phyloP scores from a whole-genome alignment of 2,329 filamentous ascomycete species.

The Cercospora citrullina region DNA sequence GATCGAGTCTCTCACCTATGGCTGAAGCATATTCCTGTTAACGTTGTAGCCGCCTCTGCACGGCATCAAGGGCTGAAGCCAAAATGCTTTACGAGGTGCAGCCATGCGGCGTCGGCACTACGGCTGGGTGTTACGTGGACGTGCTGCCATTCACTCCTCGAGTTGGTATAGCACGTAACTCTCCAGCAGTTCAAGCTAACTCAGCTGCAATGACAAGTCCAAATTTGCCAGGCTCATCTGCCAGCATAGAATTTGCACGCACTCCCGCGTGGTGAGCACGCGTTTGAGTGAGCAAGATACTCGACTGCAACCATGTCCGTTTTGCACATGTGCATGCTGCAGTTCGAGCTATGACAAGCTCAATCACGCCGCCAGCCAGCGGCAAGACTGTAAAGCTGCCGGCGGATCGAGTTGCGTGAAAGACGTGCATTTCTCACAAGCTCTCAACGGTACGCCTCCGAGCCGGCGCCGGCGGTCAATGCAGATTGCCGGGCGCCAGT shows the following conservation, averaged over 20 bases:
- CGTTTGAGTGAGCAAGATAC: neutral
- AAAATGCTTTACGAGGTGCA: constrained; percentile 7
- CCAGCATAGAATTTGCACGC: neutral
- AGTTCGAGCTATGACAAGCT: neutral
- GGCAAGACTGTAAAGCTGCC: neutral
- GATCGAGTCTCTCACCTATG: constrained; percentile 9
- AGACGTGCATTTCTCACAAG: neutral
- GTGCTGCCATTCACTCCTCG: neutral
- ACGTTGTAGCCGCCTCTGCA: constrained; percentile 15
- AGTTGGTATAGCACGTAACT: neutral
- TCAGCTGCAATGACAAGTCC: neutral
- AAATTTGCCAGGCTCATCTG: neutral
- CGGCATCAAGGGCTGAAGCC: constrained; percentile 13
- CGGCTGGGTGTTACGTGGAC: neutral
- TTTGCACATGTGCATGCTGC: neutral
- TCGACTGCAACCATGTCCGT: neutral
- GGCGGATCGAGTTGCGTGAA: neutral
- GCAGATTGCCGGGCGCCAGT: constrained; percentile 12
- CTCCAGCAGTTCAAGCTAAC: neutral
- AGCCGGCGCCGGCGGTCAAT: constrained; percentile 1
- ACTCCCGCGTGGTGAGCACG: neutral
- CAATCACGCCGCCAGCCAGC: neutral
- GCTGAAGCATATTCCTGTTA: constrained; percentile 14
- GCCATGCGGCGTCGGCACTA: constrained; percentile 9
- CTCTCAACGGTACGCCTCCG: constrained; percentile 1